These are phyloP conservation scores for Xerocomus spinulosus DNA, from an alignment of 768 basidiomycete species.

Conservation along the genomic window DNA sequence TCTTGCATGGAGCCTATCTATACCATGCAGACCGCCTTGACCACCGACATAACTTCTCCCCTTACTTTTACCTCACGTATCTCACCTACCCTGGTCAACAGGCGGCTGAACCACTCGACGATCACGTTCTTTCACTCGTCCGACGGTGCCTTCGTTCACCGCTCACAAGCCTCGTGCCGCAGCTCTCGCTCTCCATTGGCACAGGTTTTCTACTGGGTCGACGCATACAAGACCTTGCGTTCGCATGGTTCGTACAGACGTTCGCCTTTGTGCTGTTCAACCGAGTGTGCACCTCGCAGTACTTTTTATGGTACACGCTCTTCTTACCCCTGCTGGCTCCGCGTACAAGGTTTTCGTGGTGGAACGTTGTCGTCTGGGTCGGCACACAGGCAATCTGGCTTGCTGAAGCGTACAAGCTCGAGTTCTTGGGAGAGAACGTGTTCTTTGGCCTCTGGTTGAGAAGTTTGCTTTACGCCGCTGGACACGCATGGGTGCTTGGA, in stretches of 20 bases:
- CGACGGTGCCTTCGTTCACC: slow-evolving; percentile 59
- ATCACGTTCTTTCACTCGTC: slow-evolving; percentile 31
- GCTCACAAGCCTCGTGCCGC: slow-evolving; percentile 78
- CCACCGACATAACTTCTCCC: slow-evolving; percentile 97
- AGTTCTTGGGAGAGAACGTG: slow-evolving; percentile 76
- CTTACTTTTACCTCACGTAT: slow-evolving; percentile 95
- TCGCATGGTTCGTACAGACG: slow-evolving; percentile 92
- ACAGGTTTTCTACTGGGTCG: slow-evolving; percentile 70
- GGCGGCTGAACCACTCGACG: slow-evolving; percentile 9
- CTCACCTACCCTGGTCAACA: slow-evolving; percentile 67
- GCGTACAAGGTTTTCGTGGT: slow-evolving; percentile 47
- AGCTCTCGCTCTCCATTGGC: slow-evolving; percentile 66
- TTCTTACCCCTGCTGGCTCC: slow-evolving; percentile 82
- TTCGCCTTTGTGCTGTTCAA: slow-evolving; percentile 91
- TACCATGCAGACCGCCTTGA: slow-evolving; percentile 90
- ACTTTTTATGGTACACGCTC: slow-evolving; percentile 95
- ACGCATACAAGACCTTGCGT: slow-evolving; percentile 55
- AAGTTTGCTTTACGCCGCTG: slow-evolving; percentile 66
- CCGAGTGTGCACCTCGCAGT: slow-evolving; percentile 98
- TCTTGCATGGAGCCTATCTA: slow-evolving; percentile 86
- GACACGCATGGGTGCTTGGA: slow-evolving; percentile 77
- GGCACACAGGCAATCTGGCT: slow-evolving; percentile 86
- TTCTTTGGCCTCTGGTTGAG: slow-evolving; percentile 75
- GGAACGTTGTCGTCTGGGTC: slow-evolving; percentile 59
- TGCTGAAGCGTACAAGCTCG: slow-evolving; percentile 82